phyloP scores from a whole-genome alignment of 306 rosid genomes.

The Pyrus pyrifolia region DNA sequence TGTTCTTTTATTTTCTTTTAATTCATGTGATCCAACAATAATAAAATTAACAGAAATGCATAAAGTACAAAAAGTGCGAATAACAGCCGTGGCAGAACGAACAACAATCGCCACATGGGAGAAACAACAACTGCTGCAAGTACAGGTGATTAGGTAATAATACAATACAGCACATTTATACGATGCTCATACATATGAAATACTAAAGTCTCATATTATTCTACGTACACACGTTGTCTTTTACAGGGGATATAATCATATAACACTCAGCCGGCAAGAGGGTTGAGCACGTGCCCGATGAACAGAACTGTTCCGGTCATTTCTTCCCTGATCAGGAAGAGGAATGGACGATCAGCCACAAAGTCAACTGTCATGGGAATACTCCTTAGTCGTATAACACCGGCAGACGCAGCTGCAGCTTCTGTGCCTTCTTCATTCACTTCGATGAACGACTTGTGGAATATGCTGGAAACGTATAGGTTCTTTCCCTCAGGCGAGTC shows the following conservation, averaged over 20 bases:
- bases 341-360: constrained; percentile 78
- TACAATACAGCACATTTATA: not conserved
- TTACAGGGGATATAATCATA: not conserved
- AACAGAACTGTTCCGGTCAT: constrained; percentile 58
- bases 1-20: too few relatives aligned
- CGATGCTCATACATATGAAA: not conserved
- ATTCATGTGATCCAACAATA: fast-evolving
- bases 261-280: constrained; percentile 32
- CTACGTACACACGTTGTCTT: not conserved
- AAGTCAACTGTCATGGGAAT: constrained; percentile 27
- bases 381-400: constrained; percentile 1
- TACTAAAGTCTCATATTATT: not conserved
- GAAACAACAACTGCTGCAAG: not conserved
- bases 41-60: too few relatives aligned
- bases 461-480: constrained; percentile 47
- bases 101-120: not conserved
- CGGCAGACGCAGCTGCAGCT: constrained; percentile 66
- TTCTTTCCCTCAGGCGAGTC: constrained; percentile 38
- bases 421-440: constrained; percentile 86
- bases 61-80: too few relatives aligned
- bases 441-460: constrained; percentile 64
- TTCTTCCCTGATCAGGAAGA: constrained; percentile 63
- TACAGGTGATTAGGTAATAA: not conserved
- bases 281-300: constrained; percentile 67
- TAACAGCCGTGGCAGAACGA: not conserved